These are phyloP conservation scores for Aspergillus steynii DNA, from an alignment of 495 filamentous ascomycete genomes.

Conservation along the genomic window DNA sequence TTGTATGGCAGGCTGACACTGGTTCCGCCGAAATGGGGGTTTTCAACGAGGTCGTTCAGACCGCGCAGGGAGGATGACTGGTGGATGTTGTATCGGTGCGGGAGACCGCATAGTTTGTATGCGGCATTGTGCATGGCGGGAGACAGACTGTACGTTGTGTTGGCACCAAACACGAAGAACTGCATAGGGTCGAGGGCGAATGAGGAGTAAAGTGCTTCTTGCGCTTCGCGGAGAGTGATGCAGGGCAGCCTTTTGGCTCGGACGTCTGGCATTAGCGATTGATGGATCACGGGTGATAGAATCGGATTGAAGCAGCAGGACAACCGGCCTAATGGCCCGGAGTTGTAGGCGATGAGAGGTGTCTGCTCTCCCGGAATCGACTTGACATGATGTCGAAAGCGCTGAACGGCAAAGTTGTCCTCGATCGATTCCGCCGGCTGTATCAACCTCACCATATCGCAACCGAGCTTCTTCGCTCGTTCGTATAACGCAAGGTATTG, in stretches of 20 bases:
- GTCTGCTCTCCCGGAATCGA: conserved; percentile 32
- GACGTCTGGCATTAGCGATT: conserved; percentile 24
- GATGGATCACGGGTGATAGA: conserved; percentile 59
- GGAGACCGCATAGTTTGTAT: conserved; percentile 68
- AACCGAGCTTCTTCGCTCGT: conserved; percentile 43
- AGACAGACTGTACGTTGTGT: conserved; percentile 46
- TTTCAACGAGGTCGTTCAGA: conserved; percentile 62
- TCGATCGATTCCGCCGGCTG: conserved; percentile 41
- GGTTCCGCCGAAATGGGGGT: conserved; percentile 71
- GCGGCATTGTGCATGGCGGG: conserved; percentile 70
- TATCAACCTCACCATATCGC: conserved; percentile 51
- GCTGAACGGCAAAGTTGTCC: conserved; percentile 44
- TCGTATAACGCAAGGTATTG: conserved; percentile 38
- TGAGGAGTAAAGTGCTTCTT: conserved; percentile 52
- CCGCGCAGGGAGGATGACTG: conserved; percentile 64
- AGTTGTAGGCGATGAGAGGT: conserved; percentile 69
- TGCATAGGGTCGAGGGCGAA: conserved; percentile 54
- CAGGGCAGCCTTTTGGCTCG: conserved; percentile 31
- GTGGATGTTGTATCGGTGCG: conserved; percentile 68
- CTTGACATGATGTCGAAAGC: conserved; percentile 37
- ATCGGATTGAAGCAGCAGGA: conserved; percentile 65
- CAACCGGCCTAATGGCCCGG: conserved; percentile 62
- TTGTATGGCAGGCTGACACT: conserved; percentile 75
- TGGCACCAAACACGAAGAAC: conserved; percentile 46
- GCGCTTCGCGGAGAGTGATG: conserved; percentile 44